These are phyloP conservation scores for Cutaneotrichosporon sp. DNA, from an alignment of 1,284 basidiomycete genomes.

Conservation along the genomic window DNA sequence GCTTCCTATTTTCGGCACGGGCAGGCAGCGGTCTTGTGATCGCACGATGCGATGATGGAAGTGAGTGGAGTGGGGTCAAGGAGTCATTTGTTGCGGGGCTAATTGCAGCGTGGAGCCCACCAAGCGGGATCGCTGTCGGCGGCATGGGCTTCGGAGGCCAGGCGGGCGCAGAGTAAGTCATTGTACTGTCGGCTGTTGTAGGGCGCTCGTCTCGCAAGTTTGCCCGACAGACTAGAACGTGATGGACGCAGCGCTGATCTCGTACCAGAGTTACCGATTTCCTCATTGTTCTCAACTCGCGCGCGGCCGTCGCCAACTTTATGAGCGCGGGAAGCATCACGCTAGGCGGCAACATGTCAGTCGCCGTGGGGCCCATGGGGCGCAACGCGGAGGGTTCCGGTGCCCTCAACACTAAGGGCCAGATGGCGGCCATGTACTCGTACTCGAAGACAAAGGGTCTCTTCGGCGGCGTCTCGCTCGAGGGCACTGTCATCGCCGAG, in stretches of 20 bases:
- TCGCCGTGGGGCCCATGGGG: conserved; percentile 89
- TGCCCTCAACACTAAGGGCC: conserved; percentile 77
- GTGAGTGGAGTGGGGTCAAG: conserved; percentile 52
- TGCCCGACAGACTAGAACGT: too few species aligned
- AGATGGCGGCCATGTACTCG: conserved; percentile 91
- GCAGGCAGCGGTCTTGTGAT: conserved; percentile 92
- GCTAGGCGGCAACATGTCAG: conserved; percentile 21
- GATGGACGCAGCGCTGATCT: conserved; percentile 53
- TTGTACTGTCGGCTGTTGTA: too few species aligned
- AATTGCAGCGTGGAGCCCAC: conserved; percentile 77
- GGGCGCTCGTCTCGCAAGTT: background rate
- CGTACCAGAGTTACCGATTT: conserved; percentile 84
- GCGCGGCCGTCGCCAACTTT: conserved; percentile 66
- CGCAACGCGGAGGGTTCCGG: conserved; percentile 91
- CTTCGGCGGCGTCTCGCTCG: conserved; percentile 72
- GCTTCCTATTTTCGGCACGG: conserved; percentile 56
- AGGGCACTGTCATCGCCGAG: conserved; percentile 92
- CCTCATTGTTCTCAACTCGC: conserved; percentile 77
- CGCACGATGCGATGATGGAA: conserved; percentile 73
- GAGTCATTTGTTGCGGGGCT: background rate
- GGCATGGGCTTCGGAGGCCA: conserved; percentile 84
- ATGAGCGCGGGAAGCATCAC: conserved; percentile 90
- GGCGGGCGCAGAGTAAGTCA: conserved; percentile 53
- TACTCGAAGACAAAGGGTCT: conserved; percentile 93
- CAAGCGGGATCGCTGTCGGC: conserved; percentile 91